phyloP scores from a whole-genome alignment of 1,284 basidiomycete species.

The Fomes fomentarius region DNA sequence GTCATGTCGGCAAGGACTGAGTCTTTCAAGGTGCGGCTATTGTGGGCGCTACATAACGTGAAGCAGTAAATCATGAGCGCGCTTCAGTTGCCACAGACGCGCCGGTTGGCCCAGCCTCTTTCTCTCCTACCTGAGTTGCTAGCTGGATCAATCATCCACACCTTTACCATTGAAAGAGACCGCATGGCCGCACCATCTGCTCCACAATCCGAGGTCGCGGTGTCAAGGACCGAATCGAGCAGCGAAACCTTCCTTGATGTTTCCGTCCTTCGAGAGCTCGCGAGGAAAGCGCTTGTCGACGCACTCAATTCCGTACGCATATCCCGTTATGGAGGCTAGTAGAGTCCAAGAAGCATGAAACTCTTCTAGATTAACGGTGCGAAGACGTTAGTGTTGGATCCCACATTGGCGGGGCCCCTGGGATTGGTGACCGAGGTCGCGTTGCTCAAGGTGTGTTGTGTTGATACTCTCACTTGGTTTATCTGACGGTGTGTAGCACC shows the following conservation, averaged over 20 bases:
- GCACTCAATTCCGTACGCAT: slow-evolving; percentile 74
- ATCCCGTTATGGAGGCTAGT: slow-evolving; percentile 27
- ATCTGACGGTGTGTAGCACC: slow-evolving; percentile 65
- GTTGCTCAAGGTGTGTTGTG: slow-evolving; percentile 75
- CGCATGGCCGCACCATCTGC: slow-evolving; percentile 35
- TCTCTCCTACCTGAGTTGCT: no score
- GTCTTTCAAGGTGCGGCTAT: no score
- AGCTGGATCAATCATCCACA: no score
- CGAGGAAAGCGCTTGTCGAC: slow-evolving; percentile 76
- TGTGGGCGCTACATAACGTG: no score
- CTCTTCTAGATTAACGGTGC: slow-evolving; percentile 80
- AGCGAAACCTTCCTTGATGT: slow-evolving; percentile 61
- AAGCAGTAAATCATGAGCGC: no score
- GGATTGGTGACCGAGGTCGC: slow-evolving; percentile 93
- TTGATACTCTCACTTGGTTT: background rate
- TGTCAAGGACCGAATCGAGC: slow-evolving; percentile 28
- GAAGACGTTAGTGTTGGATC: slow-evolving; percentile 94
- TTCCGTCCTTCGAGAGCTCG: slow-evolving; percentile 74
- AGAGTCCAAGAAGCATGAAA: background rate
- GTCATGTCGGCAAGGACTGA: no score
- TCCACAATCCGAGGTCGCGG: slow-evolving; percentile 28
- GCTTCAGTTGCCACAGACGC: no score
- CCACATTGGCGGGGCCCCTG: slow-evolving; percentile 87
- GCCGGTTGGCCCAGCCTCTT: no score
- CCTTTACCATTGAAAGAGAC: no score